These are phyloP conservation scores for Globisporangium nodosum DNA, from an alignment of 352 stramenopile species.

Conservation along the genomic window DNA sequence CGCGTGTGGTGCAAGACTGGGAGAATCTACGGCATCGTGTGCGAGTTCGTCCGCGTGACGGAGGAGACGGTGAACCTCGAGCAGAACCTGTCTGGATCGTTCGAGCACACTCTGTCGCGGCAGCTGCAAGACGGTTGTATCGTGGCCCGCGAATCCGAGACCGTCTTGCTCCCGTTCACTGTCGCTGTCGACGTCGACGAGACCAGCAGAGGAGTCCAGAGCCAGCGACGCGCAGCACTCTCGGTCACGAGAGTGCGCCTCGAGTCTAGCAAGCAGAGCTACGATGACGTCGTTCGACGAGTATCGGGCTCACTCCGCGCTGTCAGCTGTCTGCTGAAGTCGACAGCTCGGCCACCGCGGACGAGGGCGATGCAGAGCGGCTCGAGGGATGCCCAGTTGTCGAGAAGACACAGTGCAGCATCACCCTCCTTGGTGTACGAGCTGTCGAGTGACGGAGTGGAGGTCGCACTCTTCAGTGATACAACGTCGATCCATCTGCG, in stretches of 20 bases:
- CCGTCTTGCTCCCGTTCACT: slow-evolving; percentile 49
- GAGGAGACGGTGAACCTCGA: background rate
- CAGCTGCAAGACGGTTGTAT: slow-evolving; percentile 9
- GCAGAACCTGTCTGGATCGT: slow-evolving; percentile 14
- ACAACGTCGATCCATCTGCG: slow-evolving; percentile 50
- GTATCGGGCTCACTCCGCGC: background rate
- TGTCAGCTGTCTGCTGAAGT: slow-evolving; percentile 1
- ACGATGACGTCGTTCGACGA: slow-evolving; percentile 16
- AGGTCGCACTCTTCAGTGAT: slow-evolving; percentile 28
- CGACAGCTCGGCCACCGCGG: background rate
- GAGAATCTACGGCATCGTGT: slow-evolving; percentile 42
- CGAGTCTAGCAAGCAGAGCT: slow-evolving; percentile 22
- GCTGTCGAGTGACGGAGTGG: slow-evolving; percentile 47
- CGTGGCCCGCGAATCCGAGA: slow-evolving; percentile 18
- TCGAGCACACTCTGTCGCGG: slow-evolving; percentile 27
- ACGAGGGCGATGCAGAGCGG: background rate
- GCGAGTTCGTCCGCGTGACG: slow-evolving; percentile 15
- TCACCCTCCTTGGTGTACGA: slow-evolving; percentile 11
- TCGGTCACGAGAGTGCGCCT: slow-evolving; percentile 26
- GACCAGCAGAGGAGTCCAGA: background rate
- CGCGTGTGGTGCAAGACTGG: slow-evolving; percentile 35
- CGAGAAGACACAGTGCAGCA: background rate
- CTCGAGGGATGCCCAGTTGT: background rate
- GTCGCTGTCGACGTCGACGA: slow-evolving; percentile 36
- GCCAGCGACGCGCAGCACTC: slow-evolving; percentile 18